Percentiles rank a stretch among this genome's conserved stretches.
These are phyloP conservation scores for Trametes pubescens DNA, from an alignment of 1,284 basidiomycete species.

Conservation along the genomic window DNA sequence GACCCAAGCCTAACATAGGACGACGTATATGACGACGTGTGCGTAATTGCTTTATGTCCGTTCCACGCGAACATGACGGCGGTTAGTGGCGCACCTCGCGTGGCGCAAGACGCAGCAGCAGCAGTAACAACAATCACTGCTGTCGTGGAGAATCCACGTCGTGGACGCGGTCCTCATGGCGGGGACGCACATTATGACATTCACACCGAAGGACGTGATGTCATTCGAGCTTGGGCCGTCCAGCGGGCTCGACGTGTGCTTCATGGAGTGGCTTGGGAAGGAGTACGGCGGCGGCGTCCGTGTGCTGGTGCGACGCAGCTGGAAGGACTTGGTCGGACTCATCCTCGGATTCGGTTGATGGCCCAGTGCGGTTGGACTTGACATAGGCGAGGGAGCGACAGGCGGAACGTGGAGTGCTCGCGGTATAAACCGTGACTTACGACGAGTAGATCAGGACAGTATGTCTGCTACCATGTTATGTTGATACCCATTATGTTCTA, in stretches of 20 bases:
- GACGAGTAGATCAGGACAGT: background rate
- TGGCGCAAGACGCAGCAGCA: slow-evolving; percentile 32
- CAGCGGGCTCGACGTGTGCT: slow-evolving; percentile 70
- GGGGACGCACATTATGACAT: slow-evolving; percentile 36
- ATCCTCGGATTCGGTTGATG: slow-evolving; percentile 50
- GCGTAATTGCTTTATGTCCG: no score
- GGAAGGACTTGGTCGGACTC: slow-evolving; percentile 57
- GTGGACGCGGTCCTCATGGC: no score
- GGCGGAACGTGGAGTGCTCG: no score
- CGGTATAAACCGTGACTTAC: background rate
- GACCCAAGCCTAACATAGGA: no score
- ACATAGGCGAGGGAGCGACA: no score
- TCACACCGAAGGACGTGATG: slow-evolving; percentile 67
- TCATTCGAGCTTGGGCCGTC: slow-evolving; percentile 76
- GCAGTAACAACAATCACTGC: slow-evolving; percentile 3
- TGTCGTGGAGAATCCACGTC: slow-evolving; percentile 34
- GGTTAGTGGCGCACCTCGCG: no score
- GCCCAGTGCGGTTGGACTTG: no score
- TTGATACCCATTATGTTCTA: slow-evolving; percentile 5
- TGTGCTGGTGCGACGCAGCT: slow-evolving; percentile 53
- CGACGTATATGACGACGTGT: no score
- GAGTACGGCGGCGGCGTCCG: slow-evolving; percentile 63
- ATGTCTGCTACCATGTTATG: slow-evolving; percentile 4
- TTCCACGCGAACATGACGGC: no score
- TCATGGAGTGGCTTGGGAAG: slow-evolving; percentile 76